Base-by-base conservation (phyloP, 176 grass and related monocot species). In the Juncus effusus region DNA sequence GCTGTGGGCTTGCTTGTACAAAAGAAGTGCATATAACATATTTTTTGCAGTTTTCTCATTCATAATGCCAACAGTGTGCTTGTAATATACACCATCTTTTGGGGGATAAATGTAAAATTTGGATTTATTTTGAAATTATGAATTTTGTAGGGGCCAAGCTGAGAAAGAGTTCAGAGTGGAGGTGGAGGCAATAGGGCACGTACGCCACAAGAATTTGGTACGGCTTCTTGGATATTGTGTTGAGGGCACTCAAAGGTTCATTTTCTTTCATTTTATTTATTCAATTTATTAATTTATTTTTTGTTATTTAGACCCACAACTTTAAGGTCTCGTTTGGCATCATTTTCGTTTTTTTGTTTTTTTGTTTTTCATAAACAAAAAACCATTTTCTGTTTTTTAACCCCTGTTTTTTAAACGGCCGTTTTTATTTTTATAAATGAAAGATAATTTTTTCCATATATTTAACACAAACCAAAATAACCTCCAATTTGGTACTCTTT, bases 131-230 rank as follows among this genome's bases (percentile, higher is more conserved):
- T 0, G 19, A 69, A 16, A 16, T 66, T 72, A 35, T 78, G 40
- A 60, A 12, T 70, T 66, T 77, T 83, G 62, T 53, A 91, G 87
- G 73, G 92, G 92, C 5, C 92, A 96, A 61, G 92, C 87, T 16
- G 92, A 96, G 80, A 91, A 86, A 76, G 92, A 96, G 85, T 91
- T 96, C 73, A 91, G 87, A 77, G 92, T 96, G 74, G 92, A 96
- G 85, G 92, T 96, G 52, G 92, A 96, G 72, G 92, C 92, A 45
- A 96, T 96, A 39, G 92, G 92, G 59, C 88, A 96, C 81, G 92
- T 96, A 38, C 81, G 92, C 5, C 92, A 96, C 67, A 96, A 96
- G 74, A 96, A 96, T 88, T 78, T 96, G 63, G 92, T 96, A 41
- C 74, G 87, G 10, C 88, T 96, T 73, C 84, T 91, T 57, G 87